Percentiles rank a stretch among this genome's conserved stretches.
Conservation (phyloP, 2,329 filamentous ascomycete species). For the Pseudogymnoascus sp. region DNA sequence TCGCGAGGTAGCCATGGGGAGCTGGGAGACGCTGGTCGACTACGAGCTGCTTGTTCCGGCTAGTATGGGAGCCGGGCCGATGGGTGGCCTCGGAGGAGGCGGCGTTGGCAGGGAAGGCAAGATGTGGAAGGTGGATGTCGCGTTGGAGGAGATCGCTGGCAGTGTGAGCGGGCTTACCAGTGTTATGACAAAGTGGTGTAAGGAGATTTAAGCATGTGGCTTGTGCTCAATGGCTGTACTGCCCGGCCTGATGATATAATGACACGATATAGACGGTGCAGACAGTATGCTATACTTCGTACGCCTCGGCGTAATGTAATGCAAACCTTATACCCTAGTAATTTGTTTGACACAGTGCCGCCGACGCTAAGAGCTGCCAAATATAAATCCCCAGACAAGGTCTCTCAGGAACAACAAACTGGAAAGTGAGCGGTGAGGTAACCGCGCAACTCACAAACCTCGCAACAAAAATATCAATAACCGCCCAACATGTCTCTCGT, state of each 20-base stretch:
- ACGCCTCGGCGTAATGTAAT: slow-evolving; percentile 3
- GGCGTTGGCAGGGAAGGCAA: slow-evolving; percentile 51
- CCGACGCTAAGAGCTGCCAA: slow-evolving; percentile 5
- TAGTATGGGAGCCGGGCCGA: slow-evolving; percentile 41
- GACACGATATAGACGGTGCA: not conserved
- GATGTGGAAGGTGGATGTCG: slow-evolving; percentile 69
- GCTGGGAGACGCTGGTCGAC: slow-evolving; percentile 68
- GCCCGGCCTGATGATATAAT: not conserved
- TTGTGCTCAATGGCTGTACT: not conserved
- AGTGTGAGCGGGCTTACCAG: slow-evolving; percentile 46
- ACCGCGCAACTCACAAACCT: not conserved
- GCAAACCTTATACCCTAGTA: not conserved
- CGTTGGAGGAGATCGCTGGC: slow-evolving; percentile 66
- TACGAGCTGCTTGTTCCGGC: slow-evolving; percentile 61
- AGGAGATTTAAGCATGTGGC: slow-evolving; percentile 44
- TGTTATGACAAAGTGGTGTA: slow-evolving; percentile 66
- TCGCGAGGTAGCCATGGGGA: slow-evolving; percentile 59
- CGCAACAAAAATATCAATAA: not conserved
- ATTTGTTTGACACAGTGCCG: slow-evolving; percentile 5
- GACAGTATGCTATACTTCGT: not conserved
- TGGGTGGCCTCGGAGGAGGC: slow-evolving; percentile 29
- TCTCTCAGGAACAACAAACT: not conserved
- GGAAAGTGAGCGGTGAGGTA: not conserved
- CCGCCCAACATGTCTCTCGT: not conserved
- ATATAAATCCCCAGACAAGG: not conserved